These are phyloP conservation scores for Tinospora cordifolia DNA, from an alignment of 164 flowering plant genomes.

Conservation along the genomic window DNA sequence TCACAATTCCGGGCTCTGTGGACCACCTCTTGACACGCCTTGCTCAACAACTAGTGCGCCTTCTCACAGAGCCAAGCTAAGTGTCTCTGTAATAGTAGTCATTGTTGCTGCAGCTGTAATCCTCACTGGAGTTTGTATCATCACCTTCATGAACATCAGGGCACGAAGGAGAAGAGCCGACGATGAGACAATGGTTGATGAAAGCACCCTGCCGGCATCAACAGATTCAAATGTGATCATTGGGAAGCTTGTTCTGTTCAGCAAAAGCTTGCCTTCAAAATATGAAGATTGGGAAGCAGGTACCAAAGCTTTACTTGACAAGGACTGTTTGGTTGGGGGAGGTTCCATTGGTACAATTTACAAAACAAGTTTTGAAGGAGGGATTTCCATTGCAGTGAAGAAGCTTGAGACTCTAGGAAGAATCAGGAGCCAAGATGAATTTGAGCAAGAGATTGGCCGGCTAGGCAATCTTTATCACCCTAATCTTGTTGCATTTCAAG, in stretches of 20 bases:
- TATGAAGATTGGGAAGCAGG: conserved; percentile 99
- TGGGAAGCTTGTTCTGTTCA: conserved; percentile 91
- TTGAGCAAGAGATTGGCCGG: conserved; percentile 88
- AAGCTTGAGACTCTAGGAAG: conserved; percentile 86
- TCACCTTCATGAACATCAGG: conserved; percentile 54
- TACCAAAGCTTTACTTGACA: conserved; percentile 85
- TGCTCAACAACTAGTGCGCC: conserved; percentile 34
- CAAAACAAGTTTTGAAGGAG: conserved; percentile 75
- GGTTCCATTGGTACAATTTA: conserved; percentile 90
- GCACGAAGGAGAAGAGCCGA: conserved; percentile 38
- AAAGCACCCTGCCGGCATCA: conserved; percentile 68
- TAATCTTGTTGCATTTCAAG: conserved; percentile 71
- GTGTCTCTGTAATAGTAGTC: conserved; percentile 70
- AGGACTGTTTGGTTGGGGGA: conserved; percentile 71
- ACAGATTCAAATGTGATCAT: conserved; percentile 72
- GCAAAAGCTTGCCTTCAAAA: conserved; percentile 81
- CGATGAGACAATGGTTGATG: conserved; percentile 37
- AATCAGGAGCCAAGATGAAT: conserved; percentile 89
- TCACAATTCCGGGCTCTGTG: conserved; percentile 71
- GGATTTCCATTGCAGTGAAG: conserved; percentile 83
- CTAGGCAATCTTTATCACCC: conserved; percentile 67
- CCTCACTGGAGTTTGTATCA: conserved; percentile 67
- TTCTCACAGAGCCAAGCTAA: conserved; percentile 40
- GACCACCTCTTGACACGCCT: conserved; percentile 48
- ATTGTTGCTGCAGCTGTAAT: conserved; percentile 90